Evolutionary conservation across 2,329 filamentous ascomycete genomes (phyloP), one percentile per base, ranked within the genome.

Genomic region (Colletotrichum australisinense): DNA sequence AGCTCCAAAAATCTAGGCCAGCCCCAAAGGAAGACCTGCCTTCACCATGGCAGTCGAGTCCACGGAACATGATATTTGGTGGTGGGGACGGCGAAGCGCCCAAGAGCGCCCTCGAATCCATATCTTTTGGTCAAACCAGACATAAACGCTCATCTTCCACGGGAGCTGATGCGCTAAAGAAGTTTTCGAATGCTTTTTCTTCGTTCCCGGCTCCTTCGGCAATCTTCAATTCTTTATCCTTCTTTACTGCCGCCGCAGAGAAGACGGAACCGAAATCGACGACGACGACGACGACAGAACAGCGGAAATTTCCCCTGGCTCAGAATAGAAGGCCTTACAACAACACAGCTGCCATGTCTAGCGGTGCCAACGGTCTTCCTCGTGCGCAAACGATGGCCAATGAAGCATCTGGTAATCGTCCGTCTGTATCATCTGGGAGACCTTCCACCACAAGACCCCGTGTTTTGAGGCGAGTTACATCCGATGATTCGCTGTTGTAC

Each of bases 401-500:
- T 3, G 38, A 63, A 19, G 12, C 57, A 22, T 19, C 49, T 7
- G 52, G 32, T 22, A 60, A 53, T 16, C 71, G 57, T 16, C 57
- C 63, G n/a, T 71, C 66, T 24, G 49, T 63, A 11, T 63, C 69
- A 59, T 72, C 62, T 8, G 58, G 69, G 26, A 59, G 62, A 19
- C 65, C 69, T 26, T 62, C 71, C n/a, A 57, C 63, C 26, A 38
- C 32, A 12, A 67, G 66, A 12, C 74, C 55, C 35, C 65, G 53
- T 55, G 53, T 74, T 7, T 81, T 95, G 35, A 87, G 90, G 56
- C 87, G 91, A 76, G 89, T 91, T 0, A 91, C 90, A 1, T 96
- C 94, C 1, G 93, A 97, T 80, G 93, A 95, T 72, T 97, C 94
- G 5, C 83, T 97, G 73, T 87, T 97, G 19, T 93, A 93, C 77